Conservation (phyloP, 331 rosid species). For the Malus hybrid region DNA sequence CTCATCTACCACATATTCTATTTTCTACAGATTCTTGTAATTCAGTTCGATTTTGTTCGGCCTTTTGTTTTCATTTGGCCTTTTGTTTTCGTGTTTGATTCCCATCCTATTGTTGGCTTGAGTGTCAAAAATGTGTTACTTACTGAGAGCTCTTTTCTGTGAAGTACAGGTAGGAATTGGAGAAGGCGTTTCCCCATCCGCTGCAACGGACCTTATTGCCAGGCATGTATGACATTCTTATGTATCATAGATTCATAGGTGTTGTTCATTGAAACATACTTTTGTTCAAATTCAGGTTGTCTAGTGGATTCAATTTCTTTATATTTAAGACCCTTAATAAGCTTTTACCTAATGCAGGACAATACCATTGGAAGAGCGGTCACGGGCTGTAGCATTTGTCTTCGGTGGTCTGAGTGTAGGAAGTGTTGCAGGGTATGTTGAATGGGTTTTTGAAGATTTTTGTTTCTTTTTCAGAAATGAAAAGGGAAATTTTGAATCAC, state of each 20-base stretch:
- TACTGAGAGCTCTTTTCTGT: slow-evolving; percentile 21
- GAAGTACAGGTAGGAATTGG: slow-evolving; percentile 88
- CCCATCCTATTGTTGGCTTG: not conserved
- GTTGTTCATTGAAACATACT: not conserved
- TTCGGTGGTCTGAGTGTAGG: slow-evolving; percentile 98
- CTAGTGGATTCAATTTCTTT: not conserved
- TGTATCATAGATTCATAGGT: not conserved
- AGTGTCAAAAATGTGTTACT: slow-evolving; percentile 2
- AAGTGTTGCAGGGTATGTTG: slow-evolving; percentile 85
- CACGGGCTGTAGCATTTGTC: slow-evolving; percentile 95
- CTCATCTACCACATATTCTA: slow-evolving; percentile 1
- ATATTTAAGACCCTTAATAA: not conserved
- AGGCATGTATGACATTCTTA: slow-evolving; percentile 59
- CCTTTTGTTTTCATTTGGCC: not conserved
- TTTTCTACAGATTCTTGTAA: not conserved
- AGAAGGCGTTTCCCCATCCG: slow-evolving; percentile 97
- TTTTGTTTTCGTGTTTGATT: not conserved
- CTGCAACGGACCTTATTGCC: slow-evolving; percentile 98
- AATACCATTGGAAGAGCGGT: slow-evolving; percentile 93
- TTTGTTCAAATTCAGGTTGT: not conserved
- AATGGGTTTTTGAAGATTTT: not conserved
- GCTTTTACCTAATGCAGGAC: slow-evolving; percentile 43
- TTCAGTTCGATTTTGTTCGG: not conserved
- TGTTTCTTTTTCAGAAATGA: too few relatives aligned
- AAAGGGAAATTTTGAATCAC: not conserved